Evolutionary conservation across 768 basidiomycete species (phyloP).

Genomic region (Butyriboletus loyo): DNA sequence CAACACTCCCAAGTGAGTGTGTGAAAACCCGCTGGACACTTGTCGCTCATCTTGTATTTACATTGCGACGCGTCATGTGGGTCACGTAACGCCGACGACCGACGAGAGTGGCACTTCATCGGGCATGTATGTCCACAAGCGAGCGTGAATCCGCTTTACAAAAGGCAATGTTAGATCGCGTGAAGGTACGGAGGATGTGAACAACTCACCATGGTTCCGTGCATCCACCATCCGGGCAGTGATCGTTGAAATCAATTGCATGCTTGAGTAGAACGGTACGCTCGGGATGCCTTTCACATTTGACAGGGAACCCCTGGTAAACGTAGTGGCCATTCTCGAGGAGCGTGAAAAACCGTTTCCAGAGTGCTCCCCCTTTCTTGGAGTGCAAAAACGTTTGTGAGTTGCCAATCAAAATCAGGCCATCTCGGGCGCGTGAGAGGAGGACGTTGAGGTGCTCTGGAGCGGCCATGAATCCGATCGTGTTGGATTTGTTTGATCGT

Average conservation of each 20-base stretch:
- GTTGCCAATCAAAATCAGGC: conserved; percentile 67
- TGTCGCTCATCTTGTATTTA: conserved; percentile 28
- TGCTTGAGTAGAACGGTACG: conserved; percentile 36
- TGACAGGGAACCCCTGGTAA: conserved; percentile 44
- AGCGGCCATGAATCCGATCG: conserved; percentile 71
- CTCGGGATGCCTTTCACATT: conserved; percentile 52
- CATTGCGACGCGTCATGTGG: conserved; percentile 39
- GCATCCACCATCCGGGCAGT: conserved; percentile 65
- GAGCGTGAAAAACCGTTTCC: conserved; percentile 11
- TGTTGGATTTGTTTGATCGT: conserved; percentile 50
- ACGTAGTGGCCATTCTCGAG: conserved; percentile 7
- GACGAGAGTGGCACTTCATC: conserved; percentile 54
- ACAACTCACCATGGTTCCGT: conserved; percentile 49
- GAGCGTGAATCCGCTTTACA: conserved; percentile 8
- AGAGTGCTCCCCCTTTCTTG: conserved; percentile 14
- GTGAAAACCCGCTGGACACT: conserved; percentile 47
- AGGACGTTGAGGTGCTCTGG: conserved; percentile 70
- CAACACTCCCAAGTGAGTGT: conserved; percentile 41
- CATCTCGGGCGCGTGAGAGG: conserved; percentile 64
- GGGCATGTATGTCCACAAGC: conserved; percentile 45
- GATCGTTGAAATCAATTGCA: conserved; percentile 47
- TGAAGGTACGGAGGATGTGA: not conserved
- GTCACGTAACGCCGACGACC: conserved; percentile 36
- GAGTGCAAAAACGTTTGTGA: conserved; percentile 48
- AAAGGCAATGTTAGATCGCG: not conserved